Evolutionary conservation across 73 alveolate genomes (phyloP).

Genomic region (Tetrahymena thermophila): DNA sequence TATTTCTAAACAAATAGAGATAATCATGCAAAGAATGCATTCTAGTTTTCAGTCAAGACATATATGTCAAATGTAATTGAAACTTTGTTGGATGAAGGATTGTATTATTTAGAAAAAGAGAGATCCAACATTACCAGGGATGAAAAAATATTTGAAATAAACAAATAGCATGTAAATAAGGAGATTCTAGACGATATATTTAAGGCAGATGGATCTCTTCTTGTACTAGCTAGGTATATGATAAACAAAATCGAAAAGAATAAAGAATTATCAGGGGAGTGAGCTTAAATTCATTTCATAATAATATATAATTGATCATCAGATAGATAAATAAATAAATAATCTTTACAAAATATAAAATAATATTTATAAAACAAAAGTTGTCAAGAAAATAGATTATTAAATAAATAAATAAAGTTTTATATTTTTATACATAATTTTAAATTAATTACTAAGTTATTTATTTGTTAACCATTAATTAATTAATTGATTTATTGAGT

Average conservation of each 20-base stretch:
- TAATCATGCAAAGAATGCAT: conserved; percentile 28
- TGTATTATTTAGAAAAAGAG: conserved; percentile 43
- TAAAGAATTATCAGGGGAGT: not conserved
- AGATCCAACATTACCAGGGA: conserved; percentile 33
- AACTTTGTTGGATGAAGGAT: conserved; percentile 34
- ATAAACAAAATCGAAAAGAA: conserved; percentile 21
- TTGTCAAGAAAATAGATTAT: too few relatives aligned
- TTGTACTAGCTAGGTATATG: conserved; percentile 38
- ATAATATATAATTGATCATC: too few relatives aligned
- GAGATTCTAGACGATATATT: conserved; percentile 33
- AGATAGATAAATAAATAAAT: not conserved
- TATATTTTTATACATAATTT: too few relatives aligned
- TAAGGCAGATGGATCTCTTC: conserved; percentile 28
- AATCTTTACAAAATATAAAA: too few relatives aligned
- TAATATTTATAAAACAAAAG: too few relatives aligned
- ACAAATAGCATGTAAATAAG: conserved; percentile 6
- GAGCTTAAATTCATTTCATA: not conserved
- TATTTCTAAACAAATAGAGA: not conserved
- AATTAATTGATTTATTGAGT: not conserved
- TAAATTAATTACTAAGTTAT: not conserved
- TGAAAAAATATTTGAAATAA: conserved; percentile 27
- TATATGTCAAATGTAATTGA: conserved; percentile 44
- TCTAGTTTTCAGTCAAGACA: conserved; percentile 29
- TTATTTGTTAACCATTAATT: not conserved
- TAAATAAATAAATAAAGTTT: too few relatives aligned